Conservation (phyloP, 768 basidiomycete genomes). For the Plicaturopsis crispa region DNA sequence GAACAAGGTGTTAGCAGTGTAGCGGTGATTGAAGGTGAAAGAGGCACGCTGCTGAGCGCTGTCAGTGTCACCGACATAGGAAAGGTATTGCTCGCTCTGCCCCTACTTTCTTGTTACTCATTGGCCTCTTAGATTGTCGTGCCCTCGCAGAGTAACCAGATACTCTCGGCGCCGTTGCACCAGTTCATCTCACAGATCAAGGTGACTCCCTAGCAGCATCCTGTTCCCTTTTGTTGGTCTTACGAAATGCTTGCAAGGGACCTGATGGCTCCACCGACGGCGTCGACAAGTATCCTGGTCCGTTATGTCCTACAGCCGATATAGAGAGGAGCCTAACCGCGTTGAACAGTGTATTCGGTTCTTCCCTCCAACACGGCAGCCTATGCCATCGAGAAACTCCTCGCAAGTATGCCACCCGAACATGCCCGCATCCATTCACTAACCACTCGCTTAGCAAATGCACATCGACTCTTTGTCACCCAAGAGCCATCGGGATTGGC, state of each 20-base stretch:
- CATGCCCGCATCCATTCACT: not conserved
- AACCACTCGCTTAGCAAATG: constrained; percentile 44
- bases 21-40: constrained; percentile 65
- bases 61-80: constrained; percentile 82
- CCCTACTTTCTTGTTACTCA: not conserved
- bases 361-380: constrained; percentile 53
- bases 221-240: constrained; percentile 2
- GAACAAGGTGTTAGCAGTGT: constrained; percentile 80
- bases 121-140: constrained; percentile 50
- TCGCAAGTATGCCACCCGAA: constrained; percentile 55
- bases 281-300: constrained; percentile 72
- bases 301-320: constrained; percentile 2
- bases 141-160: constrained; percentile 74
- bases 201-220: too few species aligned
- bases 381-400: constrained; percentile 72
- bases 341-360: constrained; percentile 62
- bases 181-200: constrained; percentile 70
- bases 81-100: constrained; percentile 34
- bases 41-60: constrained; percentile 57
- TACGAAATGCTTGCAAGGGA: constrained; percentile 30
- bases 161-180: constrained; percentile 58
- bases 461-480: constrained; percentile 75
- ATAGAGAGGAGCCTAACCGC: not conserved
- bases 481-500: constrained; percentile 45
- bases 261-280: constrained; percentile 76